These are phyloP conservation scores for Kwoniella newhampshirensis DNA, from an alignment of 768 basidiomycete genomes.

Conservation along the genomic window DNA sequence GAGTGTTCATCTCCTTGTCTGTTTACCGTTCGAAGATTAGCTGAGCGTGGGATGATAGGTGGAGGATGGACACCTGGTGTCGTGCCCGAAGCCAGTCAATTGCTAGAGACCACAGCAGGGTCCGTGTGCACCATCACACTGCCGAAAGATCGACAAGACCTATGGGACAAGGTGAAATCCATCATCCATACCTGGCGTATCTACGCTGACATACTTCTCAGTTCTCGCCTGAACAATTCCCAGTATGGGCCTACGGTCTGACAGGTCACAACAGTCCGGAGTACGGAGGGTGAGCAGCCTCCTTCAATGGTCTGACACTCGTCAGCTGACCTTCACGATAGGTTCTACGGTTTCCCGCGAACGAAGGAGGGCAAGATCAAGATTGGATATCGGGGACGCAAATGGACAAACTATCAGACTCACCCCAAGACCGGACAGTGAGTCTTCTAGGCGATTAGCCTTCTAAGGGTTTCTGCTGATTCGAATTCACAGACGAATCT, in stretches of 20 bases:
- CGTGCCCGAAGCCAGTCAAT: slow-evolving; percentile 18
- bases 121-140: slow-evolving; percentile 27
- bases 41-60: slow-evolving; percentile 10
- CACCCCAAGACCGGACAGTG: slow-evolving; percentile 30
- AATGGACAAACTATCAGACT: slow-evolving; percentile 34
- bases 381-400: slow-evolving; percentile 34
- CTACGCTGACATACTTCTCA: not conserved
- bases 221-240: slow-evolving; percentile 33
- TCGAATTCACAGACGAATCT: slow-evolving; percentile 27
- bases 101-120: slow-evolving; percentile 35
- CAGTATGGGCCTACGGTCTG: slow-evolving; percentile 35
- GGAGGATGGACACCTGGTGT: slow-evolving; percentile 36
- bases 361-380: slow-evolving; percentile 29
- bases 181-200: too few relatives aligned
- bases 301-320: not conserved
- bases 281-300: slow-evolving; percentile 20
- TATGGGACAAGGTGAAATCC: slow-evolving; percentile 29
- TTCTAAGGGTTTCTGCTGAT: too few relatives aligned
- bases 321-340: slow-evolving; percentile 7
- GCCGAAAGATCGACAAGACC: slow-evolving; percentile 27
- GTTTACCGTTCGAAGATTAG: not conserved
- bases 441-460: too few relatives aligned
- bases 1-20: slow-evolving; percentile 7
- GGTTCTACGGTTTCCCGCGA: slow-evolving; percentile 24
- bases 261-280: slow-evolving; percentile 29